Percentiles rank a stretch among this genome's conserved stretches.
Conservation (phyloP, 331 rosid genomes). For the Dryas integrifolia region DNA sequence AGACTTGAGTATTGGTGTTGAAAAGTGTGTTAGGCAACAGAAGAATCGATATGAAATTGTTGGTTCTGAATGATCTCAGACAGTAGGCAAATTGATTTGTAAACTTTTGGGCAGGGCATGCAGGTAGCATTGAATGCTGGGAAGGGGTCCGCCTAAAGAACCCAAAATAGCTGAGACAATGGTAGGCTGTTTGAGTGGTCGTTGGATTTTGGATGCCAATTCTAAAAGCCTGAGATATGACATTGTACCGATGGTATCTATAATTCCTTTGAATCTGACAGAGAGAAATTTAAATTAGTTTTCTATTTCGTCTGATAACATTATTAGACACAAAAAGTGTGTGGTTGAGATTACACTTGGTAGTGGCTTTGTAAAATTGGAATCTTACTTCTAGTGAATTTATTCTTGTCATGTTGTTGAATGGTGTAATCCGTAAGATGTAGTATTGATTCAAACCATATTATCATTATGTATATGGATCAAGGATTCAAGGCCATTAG, state of each 20-base stretch:
- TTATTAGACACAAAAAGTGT: no score
- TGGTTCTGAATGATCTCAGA: not conserved
- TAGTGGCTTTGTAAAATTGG: not conserved
- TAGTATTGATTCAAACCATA: not conserved
- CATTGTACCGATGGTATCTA: not conserved
- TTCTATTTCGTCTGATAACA: not conserved
- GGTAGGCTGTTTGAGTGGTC: constrained; percentile 1
- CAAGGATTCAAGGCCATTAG: not conserved
- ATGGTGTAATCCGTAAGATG: not conserved
- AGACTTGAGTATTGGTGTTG: not conserved
- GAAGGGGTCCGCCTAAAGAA: not conserved
- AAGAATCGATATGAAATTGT: not conserved
- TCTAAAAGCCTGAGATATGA: not conserved
- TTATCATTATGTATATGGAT: not conserved
- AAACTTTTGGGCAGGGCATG: not conserved
- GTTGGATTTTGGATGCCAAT: not conserved
- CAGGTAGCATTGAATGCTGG: not conserved
- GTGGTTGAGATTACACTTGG: not conserved
- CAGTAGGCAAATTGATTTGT: not conserved
- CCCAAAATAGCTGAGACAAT: not conserved
- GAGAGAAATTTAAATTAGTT: not conserved
- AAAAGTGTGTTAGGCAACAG: no score
- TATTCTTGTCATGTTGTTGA: not conserved
- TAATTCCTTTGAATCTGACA: not conserved
- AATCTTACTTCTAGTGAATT: not conserved